Conservation (phyloP, 2,329 filamentous ascomycete species). For the Nemania serpens region DNA sequence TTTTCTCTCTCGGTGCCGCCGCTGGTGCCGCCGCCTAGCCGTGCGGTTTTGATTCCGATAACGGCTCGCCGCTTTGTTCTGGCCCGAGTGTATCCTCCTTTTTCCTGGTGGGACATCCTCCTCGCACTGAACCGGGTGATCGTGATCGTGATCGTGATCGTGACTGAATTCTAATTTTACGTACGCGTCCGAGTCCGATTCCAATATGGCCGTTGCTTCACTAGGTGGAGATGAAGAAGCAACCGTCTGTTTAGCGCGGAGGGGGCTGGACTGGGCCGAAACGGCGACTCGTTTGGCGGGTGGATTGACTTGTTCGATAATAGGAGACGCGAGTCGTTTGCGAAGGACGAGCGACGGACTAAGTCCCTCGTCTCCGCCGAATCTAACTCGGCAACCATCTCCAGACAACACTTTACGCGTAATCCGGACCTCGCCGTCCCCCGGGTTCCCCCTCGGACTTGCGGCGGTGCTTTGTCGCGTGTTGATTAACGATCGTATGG, state of each 20-base stretch:
- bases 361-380: background rate
- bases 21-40: background rate
- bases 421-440: background rate
- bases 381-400: background rate
- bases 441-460: background rate
- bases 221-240: background rate
- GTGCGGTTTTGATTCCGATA: constrained; percentile 16
- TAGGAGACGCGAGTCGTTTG: background rate
- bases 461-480: background rate
- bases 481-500: too few relatives aligned
- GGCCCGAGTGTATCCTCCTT: background rate
- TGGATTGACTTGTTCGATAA: background rate
- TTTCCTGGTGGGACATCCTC: background rate
- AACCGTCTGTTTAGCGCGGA: background rate
- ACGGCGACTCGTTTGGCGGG: background rate
- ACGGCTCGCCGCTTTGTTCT: background rate
- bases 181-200: background rate
- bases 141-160: background rate
- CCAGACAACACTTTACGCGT: background rate
- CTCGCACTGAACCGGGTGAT: background rate
- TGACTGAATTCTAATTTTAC: background rate
- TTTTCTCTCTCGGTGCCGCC: too few relatives aligned
- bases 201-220: too few relatives aligned
- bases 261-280: background rate
- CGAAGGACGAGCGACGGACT: too few relatives aligned